Evolutionary conservation across 2,329 filamentous ascomycete genomes (phyloP), one percentile per base, ranked within the genome.

Genomic region (Penicillium sp.): DNA sequence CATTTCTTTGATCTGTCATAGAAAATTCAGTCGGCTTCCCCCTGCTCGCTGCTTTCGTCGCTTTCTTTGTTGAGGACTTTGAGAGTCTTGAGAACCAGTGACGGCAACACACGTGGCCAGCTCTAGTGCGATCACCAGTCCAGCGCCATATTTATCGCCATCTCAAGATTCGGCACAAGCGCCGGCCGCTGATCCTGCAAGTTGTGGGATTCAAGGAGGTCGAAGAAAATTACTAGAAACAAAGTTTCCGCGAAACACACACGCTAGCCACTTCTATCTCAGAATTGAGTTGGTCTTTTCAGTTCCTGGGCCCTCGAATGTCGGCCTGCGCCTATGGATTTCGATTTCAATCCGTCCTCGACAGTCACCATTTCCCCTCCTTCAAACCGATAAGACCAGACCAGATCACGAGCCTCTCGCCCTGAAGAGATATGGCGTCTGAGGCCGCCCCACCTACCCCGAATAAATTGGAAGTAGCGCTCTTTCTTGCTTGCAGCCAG

Each of bases 401-500:
- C 9, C 29, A 4, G 13, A 38, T 11, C 29, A 47, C 57, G 21
- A 51, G 23, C n/a, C 50, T 23, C 19, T 47, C 17, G 30, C 44
- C 13, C 35, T 41, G 45, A 62, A n/a, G 46, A 55, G 23, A 41
- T 26, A 65, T 65, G 63, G 57, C 58, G 29, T 51, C 56, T 13
- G 60, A 57, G 15, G 48, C 30, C 31, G 57, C 58, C 1, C 66
- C 70, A 54, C 64, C 63, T 8, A 63, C 58, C 48, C 48, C 56
- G 51, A 65, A 66, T 59, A 69, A 69, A 51, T 41, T 70, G 35
- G 68, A 70, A 53, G 59, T 70, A 26, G 68, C 68, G 7, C 66
- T 70, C 9, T 70, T 70, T 47, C 57, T 70, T 9, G 68, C 68
- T 50, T 64, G 64, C 17, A 69, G 63, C 26, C 61, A 70, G 57